phyloP scores from a whole-genome alignment of 768 basidiomycete species.

The Russula compacta region DNA sequence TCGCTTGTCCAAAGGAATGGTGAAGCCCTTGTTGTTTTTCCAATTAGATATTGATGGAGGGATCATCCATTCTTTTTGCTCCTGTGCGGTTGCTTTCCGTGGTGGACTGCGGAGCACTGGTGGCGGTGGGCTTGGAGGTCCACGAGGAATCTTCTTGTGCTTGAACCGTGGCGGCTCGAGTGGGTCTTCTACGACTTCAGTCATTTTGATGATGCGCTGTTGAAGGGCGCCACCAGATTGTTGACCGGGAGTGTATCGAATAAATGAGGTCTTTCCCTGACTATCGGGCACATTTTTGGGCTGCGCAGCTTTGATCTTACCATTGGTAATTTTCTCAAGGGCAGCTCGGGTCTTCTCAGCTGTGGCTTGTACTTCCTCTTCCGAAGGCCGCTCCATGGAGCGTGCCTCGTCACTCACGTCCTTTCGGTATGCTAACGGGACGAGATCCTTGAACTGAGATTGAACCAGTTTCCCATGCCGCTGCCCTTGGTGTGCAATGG shows the following conservation, averaged over 20 bases:
- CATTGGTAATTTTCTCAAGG: conserved; percentile 86
- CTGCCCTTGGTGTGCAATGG: conserved; percentile 93
- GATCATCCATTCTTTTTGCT: conserved; percentile 99
- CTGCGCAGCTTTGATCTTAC: conserved; percentile 97
- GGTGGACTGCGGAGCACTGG: conserved; percentile 94
- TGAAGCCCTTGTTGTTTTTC: conserved; percentile 99
- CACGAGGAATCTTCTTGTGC: conserved; percentile 97
- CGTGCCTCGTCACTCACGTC: conserved; percentile 72
- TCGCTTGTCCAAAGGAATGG: conserved; percentile 96
- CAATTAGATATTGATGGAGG: conserved; percentile 99
- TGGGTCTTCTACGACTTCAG: conserved; percentile 95
- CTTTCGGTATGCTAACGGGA: conserved; percentile 82
- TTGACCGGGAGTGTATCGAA: conserved; percentile 95
- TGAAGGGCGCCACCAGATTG: conserved; percentile 68
- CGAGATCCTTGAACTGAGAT: conserved; percentile 96
- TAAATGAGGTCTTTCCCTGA: conserved; percentile 78
- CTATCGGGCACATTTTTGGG: conserved; percentile 88
- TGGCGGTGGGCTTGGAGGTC: conserved; percentile 92
- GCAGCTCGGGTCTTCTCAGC: conserved; percentile 86
- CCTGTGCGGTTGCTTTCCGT: conserved; percentile 88
- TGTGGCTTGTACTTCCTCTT: conserved; percentile 86
- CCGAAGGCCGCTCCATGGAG: conserved; percentile 85
- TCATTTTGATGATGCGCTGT: conserved; percentile 98
- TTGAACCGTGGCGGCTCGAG: conserved; percentile 96
- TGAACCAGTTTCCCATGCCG: conserved; percentile 79